A percentile compares a stretch with the other conserved stretches of the same genome.
Conservation (phyloP, 805 yeast species). For the Candida pseudofarinosa region DNA sequence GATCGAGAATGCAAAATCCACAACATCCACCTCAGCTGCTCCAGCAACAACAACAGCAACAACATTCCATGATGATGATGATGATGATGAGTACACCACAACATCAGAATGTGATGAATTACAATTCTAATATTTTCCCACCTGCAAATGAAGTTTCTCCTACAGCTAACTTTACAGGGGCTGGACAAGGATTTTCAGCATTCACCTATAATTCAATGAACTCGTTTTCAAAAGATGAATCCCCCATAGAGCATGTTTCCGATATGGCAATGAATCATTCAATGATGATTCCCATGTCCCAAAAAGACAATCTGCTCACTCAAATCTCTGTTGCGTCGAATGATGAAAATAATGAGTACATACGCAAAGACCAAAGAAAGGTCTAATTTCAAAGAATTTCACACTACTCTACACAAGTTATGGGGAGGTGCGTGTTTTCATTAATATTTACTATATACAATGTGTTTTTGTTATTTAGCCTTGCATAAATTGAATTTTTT, state of each 20-base stretch:
- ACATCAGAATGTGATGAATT: slow-evolving; percentile 26
- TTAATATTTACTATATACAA: background rate
- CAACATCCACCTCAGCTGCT: slow-evolving; percentile 5
- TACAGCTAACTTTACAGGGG: slow-evolving; percentile 7
- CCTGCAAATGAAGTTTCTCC: slow-evolving; percentile 14
- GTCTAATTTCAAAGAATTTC: background rate
- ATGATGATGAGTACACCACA: slow-evolving; percentile 45
- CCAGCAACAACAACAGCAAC: slow-evolving; percentile 9
- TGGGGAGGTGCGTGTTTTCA: background rate
- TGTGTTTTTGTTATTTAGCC: background rate
- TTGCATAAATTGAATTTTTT: background rate
- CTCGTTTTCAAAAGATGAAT: slow-evolving; percentile 1
- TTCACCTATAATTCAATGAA: slow-evolving; percentile 9
- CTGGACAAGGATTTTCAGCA: slow-evolving; percentile 8
- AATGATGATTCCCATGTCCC: background rate
- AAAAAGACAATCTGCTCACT: background rate
- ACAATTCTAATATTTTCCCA: slow-evolving; percentile 15
- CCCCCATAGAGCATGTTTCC: slow-evolving; percentile 1
- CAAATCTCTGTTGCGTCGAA: background rate
- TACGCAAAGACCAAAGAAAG: slow-evolving; percentile 6
- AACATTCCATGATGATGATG: slow-evolving; percentile 29
- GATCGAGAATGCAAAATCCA: slow-evolving; percentile 5
- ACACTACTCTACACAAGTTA: background rate
- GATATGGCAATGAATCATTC: background rate
- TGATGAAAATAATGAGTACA: slow-evolving; percentile 2